Evolutionary conservation across 2,329 filamentous ascomycete genomes (phyloP), one percentile per base, ranked within the genome.

Genomic region (Scedosporium apiospermum): DNA sequence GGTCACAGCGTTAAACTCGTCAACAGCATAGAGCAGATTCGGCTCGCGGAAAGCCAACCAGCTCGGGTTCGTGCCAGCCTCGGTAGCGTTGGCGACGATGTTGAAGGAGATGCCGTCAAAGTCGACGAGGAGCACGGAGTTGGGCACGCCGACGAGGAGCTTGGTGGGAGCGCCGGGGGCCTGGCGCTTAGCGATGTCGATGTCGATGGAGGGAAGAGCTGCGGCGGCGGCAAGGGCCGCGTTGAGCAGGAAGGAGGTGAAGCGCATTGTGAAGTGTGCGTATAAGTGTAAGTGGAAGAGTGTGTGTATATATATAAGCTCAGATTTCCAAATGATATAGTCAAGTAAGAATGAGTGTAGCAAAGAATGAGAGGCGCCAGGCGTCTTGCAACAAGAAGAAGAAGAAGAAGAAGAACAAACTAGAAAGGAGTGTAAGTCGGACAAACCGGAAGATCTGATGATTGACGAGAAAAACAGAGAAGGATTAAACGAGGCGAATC

Each of bases 11-110:
- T 72, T 71, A 65, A 75, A 75, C 73, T 83, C 80, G 64, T 82
- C 74, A 23, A 79, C 76, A 55, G 77, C 77, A 63, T 80, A 82
- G 46, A 82, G 64, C 5, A 71, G 66, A 66, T 76, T 72, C 23
- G 75, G 74, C 26, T 71, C 64, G 58, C 72, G 73, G 68, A 75
- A 76, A 42, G 74, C 70, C 70, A 82, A 69, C 80, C 80, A 82
- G 64, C 77, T 80, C 21, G 79, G 74, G 44, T 71, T 69, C 2
- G 70, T 67, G 46, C 76, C 76, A 60, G 68, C 66, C 18, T 76
- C 71, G 2, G 67, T 68, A 42, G 69, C 66, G 61, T 73, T 73
- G 64, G 68, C 68, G 6, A 72, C 71, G 42, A 78, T 67, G 27
- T 70, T 70, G 68, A 82, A 78, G 41, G 63, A 64, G 21, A 67